Evolutionary conservation across 495 filamentous ascomycete species (phyloP).

Genomic region (Parathielavia appendiculata): DNA sequence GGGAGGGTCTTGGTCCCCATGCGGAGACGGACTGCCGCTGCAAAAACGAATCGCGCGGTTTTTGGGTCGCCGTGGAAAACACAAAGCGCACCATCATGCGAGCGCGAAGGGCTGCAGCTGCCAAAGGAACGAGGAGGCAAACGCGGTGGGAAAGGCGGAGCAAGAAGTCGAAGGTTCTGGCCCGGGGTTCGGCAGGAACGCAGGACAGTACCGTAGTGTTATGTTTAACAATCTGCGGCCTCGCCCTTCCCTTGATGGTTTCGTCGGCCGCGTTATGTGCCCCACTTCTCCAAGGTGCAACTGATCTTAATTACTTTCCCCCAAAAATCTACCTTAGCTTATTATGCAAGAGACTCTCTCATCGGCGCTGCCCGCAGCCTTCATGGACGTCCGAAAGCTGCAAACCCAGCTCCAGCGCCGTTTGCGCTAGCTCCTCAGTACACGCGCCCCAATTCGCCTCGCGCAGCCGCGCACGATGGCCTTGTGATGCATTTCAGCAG

Average conservation of each 20-base stretch:
- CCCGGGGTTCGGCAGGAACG: slow-evolving; percentile 2
- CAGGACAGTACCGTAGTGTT: not conserved
- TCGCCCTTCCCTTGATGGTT: slow-evolving; percentile 3
- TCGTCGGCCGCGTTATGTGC: not conserved
- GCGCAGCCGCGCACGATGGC: slow-evolving; percentile 26
- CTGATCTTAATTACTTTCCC: not conserved
- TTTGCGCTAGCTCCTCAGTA: slow-evolving; percentile 10
- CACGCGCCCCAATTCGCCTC: slow-evolving; percentile 9
- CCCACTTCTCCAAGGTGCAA: slow-evolving; percentile 15
- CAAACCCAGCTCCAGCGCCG: slow-evolving; percentile 9
- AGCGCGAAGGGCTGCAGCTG: not conserved
- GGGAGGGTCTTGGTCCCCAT: slow-evolving; percentile 11
- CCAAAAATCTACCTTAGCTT: slow-evolving; percentile 14
- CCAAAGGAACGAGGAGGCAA: not conserved
- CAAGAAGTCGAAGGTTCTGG: not conserved
- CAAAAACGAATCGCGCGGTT: slow-evolving; percentile 1
- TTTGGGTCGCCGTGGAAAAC: not conserved
- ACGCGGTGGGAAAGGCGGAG: not conserved
- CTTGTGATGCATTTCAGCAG: slow-evolving; percentile 32
- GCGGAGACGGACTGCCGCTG: slow-evolving; percentile 11
- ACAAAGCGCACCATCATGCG: not conserved
- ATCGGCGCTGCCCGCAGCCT: slow-evolving; percentile 7
- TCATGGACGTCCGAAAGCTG: slow-evolving; percentile 10
- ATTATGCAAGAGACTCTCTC: not conserved
- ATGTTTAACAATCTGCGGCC: slow-evolving; percentile 14